A percentile compares a stretch with the other conserved stretches of the same genome.
These are phyloP conservation scores for Talaromyces proteolyticus DNA, from an alignment of 495 filamentous ascomycete species.

Conservation along the genomic window DNA sequence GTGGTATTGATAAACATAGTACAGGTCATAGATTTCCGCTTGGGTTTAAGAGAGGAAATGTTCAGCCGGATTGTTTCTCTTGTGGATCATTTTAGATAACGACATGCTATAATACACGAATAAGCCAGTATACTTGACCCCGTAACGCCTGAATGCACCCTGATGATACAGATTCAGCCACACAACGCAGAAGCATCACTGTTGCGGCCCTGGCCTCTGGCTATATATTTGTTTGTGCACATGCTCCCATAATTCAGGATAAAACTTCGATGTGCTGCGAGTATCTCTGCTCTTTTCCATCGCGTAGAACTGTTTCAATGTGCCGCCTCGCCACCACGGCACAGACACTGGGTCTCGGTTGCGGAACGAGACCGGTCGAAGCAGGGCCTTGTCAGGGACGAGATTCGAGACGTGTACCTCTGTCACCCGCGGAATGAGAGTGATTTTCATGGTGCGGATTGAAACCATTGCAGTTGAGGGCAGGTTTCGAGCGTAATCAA, in stretches of 20 bases:
- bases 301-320: constrained; percentile 29
- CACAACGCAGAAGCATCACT: not conserved
- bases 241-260: constrained; percentile 35
- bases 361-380: constrained; percentile 35
- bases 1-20: no score
- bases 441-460: constrained; percentile 64
- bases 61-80: no score
- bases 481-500: constrained; percentile 55
- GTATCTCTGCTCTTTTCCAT: constrained; percentile 26
- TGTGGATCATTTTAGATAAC: no score
- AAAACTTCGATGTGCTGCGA: constrained; percentile 29
- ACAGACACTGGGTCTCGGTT: constrained; percentile 24
- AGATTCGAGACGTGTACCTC: constrained; percentile 35
- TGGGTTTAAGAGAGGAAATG: no score
- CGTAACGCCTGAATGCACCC: not conserved
- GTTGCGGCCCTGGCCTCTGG: constrained; percentile 3
- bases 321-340: constrained; percentile 27
- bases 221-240: constrained; percentile 32
- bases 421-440: constrained; percentile 33
- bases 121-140: no score
- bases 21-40: no score
- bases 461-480: constrained; percentile 59
- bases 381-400: constrained; percentile 17
- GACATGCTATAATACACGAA: no score
- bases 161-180: not conserved